Conservation (phyloP, 1,139 yeast species). For the Spencermartinsiella ligniputridi region DNA sequence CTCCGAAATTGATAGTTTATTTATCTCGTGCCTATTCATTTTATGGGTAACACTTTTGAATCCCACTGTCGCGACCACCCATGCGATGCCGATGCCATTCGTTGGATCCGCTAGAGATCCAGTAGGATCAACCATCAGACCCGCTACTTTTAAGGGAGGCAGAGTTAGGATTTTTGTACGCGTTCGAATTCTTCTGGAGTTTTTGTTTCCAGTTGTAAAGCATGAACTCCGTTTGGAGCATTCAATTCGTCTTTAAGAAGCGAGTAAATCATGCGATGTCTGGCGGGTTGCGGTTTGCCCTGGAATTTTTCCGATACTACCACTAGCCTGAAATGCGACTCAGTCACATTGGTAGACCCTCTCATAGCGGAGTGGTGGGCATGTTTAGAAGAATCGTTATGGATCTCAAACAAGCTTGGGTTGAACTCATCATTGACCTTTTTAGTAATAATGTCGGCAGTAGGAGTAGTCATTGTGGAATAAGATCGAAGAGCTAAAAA, state of each 20-base stretch:
- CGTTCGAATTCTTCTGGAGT: slow-evolving; percentile 54
- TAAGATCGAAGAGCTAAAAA: background rate
- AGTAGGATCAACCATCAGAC: slow-evolving; percentile 4
- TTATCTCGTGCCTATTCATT: slow-evolving; percentile 7
- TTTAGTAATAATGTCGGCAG: slow-evolving; percentile 43
- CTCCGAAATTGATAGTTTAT: slow-evolving; percentile 2
- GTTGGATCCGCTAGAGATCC: background rate
- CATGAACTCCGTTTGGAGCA: slow-evolving; percentile 69
- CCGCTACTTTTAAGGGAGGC: background rate
- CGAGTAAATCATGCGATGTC: slow-evolving; percentile 75
- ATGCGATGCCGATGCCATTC: slow-evolving; percentile 14
- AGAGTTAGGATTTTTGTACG: background rate
- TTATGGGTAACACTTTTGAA: background rate
- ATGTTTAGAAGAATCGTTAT: slow-evolving; percentile 85
- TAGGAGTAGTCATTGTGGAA: slow-evolving; percentile 1
- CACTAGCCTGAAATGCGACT: slow-evolving; percentile 71
- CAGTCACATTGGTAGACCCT: slow-evolving; percentile 67
- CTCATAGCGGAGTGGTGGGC: slow-evolving; percentile 83
- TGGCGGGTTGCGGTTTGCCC: slow-evolving; percentile 63
- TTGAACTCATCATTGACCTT: slow-evolving; percentile 46
- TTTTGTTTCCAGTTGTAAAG: slow-evolving; percentile 79
- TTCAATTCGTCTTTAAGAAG: slow-evolving; percentile 69
- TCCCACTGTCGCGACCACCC: slow-evolving; percentile 21
- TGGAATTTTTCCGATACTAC: slow-evolving; percentile 66
- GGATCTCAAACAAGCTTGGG: slow-evolving; percentile 52